Evolutionary conservation across 2,329 filamentous ascomycete species (phyloP).

Genomic region (Aureobasidium sp.): DNA sequence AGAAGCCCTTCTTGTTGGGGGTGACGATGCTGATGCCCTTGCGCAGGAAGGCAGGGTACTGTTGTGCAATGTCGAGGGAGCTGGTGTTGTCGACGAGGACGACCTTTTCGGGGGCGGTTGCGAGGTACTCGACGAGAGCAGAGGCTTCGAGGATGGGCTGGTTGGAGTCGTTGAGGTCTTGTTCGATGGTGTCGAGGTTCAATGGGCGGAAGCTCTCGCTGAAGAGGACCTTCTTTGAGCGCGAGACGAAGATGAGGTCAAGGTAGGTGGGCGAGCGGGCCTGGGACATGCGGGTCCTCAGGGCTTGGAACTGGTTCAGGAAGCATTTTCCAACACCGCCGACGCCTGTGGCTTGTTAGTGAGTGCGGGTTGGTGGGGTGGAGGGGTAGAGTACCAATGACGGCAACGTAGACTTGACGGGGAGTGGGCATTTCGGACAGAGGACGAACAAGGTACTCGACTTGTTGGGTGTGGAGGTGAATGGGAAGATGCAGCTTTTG

Average conservation of each 20-base stretch:
- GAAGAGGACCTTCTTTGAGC: conserved; percentile 74
- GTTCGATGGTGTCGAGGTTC: conserved; percentile 50
- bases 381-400: conserved; percentile 31
- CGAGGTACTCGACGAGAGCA: conserved; percentile 69
- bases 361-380: background rate
- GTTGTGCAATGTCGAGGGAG: conserved; percentile 72
- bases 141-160: conserved; percentile 58
- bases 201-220: conserved; percentile 63
- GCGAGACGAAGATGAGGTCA: conserved; percentile 74
- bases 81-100: conserved; percentile 94
- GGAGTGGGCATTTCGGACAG: conserved; percentile 31
- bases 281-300: conserved; percentile 51
- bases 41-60: conserved; percentile 72
- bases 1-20: conserved; percentile 98
- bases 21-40: conserved; percentile 86
- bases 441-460: background rate
- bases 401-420: conserved; percentile 38
- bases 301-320: conserved; percentile 65
- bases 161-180: conserved; percentile 52
- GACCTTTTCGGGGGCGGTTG: conserved; percentile 65
- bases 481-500: background rate
- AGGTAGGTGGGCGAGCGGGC: conserved; percentile 53
- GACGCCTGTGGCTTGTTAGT: conserved; percentile 52
- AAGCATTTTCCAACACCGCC: conserved; percentile 92
- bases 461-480: background rate